Evolutionary conservation across 495 filamentous ascomycete genomes (phyloP), one percentile per base, ranked within the genome.

Genomic region (Pseudevernia furfuracea): DNA sequence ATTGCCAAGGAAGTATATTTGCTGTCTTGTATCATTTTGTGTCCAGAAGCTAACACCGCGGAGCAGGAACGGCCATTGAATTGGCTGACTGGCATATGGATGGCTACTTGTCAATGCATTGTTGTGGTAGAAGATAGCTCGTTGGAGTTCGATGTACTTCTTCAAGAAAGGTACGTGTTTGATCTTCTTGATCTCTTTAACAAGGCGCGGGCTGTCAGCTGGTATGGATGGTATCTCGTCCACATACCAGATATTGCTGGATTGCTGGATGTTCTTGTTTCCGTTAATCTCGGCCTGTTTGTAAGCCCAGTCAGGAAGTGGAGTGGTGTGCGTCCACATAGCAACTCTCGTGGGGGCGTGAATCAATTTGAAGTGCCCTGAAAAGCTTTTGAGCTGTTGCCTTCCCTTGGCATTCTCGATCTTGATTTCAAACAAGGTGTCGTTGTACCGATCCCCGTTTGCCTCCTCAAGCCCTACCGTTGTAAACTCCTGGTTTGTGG

Each of bases 11-110:
- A 98, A 98, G 78, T 98, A 98, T 70, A 98, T 98, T 77, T 98
- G 94, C 76, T 94, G 88, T 37, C 89, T 85, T 14, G 93, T 97
- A 55, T 96, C 91, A 74, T 93, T 94, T 74, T 98, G 89, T 14
- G 94, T 98, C 94, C 94, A 98, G 86, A 98, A 98, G 74, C 91
- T 96, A 65, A 98, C 95, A 71, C 94, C 94, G 17, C 95, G 87
- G 44, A 98, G 80, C 66, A 98, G 81, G 85, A 97, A 97, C 1
- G 94, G 94, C 94, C 94, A 98, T 70, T 94, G 89, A 77, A 92
- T 90, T n/a, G 94, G 94, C 71, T 90, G 87, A 67, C 89, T 94
- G 34, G 94, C 86, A 71, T 98, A 98, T 1, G 94, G 94, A 74
- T 98, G 94, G 71, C 90, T 95, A 77, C 89, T 93, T 43, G 94